These are phyloP conservation scores for Nakazawaea ernobii DNA, from an alignment of 805 yeast species.

Conservation along the genomic window DNA sequence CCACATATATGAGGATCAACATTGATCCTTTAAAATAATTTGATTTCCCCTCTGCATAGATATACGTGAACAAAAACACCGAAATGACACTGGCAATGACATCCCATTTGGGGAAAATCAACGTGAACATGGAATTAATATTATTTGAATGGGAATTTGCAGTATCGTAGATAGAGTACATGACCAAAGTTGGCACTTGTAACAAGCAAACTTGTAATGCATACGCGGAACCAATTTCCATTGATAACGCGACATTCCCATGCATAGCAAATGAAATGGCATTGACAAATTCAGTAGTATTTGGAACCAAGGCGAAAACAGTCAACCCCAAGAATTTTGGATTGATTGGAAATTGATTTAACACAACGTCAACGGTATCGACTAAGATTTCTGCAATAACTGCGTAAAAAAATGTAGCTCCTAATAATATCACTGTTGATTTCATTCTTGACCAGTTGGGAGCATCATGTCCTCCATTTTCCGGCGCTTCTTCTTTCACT, in stretches of 20 bases:
- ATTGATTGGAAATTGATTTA: constrained; percentile 70
- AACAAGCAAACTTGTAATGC: constrained; percentile 92
- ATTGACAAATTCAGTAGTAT: constrained; percentile 92
- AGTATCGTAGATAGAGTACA: constrained; percentile 58
- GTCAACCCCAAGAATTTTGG: constrained; percentile 92
- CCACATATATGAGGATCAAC: constrained; percentile 69
- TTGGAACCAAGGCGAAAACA: constrained; percentile 92
- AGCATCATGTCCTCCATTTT: constrained; percentile 82
- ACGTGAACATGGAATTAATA: constrained; percentile 54
- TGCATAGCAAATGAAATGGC: constrained; percentile 95
- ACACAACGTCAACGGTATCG: constrained; percentile 85
- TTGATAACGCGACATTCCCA: constrained; percentile 92
- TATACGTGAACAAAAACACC: constrained; percentile 84
- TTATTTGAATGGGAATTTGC: constrained; percentile 25
- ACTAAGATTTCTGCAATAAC: constrained; percentile 91
- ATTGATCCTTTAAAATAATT: constrained; percentile 95
- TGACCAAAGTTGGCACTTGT: constrained; percentile 86
- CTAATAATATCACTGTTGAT: constrained; percentile 73
- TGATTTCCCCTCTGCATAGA: constrained; percentile 94
- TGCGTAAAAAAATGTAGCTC: constrained; percentile 86
- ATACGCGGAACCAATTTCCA: constrained; percentile 98
- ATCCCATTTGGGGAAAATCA: constrained; percentile 96
- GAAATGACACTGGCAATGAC: constrained; percentile 78
- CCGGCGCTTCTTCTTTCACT: constrained; percentile 21
- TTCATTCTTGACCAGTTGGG: constrained; percentile 94